A percentile compares a stretch with the other conserved stretches of the same genome.
Evolutionary conservation across 1,284 basidiomycete genomes (phyloP).

Genomic region (Trichosporon faecale): DNA sequence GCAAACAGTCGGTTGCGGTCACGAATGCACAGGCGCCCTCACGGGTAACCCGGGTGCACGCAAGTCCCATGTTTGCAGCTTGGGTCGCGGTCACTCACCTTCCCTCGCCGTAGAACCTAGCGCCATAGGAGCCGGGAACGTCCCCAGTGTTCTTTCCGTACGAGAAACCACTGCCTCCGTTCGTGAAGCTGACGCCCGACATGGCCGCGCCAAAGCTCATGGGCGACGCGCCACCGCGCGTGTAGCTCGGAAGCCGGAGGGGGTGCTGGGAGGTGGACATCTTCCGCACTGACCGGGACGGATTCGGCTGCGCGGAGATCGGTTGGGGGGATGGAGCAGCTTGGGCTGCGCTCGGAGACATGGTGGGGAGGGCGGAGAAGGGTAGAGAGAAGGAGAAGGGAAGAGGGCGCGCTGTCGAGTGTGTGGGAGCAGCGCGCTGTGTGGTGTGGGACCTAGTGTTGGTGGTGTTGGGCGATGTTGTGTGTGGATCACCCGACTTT

Average conservation of each 20-base stretch:
- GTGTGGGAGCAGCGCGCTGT: neutral
- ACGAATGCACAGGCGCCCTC: slow-evolving; percentile 18
- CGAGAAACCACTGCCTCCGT: slow-evolving; percentile 41
- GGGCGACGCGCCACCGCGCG: slow-evolving; percentile 36
- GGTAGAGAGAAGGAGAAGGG: neutral
- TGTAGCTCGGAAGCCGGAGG: slow-evolving; percentile 15
- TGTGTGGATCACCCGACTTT: slow-evolving; percentile 7
- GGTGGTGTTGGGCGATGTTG: neutral
- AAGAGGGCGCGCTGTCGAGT: neutral
- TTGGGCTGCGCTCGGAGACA: slow-evolving; percentile 2
- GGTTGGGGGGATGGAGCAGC: slow-evolving; percentile 16
- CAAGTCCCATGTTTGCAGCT: slow-evolving; percentile 5
- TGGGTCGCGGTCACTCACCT: slow-evolving; percentile 31
- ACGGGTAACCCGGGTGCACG: slow-evolving; percentile 33
- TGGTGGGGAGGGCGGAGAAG: neutral
- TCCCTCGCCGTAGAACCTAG: slow-evolving; percentile 44
- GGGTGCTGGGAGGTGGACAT: slow-evolving; percentile 19
- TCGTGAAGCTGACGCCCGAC: slow-evolving; percentile 47
- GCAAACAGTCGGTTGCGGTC: neutral
- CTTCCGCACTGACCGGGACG: slow-evolving; percentile 21
- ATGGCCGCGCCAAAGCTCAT: slow-evolving; percentile 47
- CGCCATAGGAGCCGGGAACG: slow-evolving; percentile 35
- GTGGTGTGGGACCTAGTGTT: neutral
- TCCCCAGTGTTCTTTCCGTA: slow-evolving; percentile 31
- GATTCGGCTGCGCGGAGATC: slow-evolving; percentile 26